A percentile compares a stretch with the other conserved stretches of the same genome.
phyloP scores from a whole-genome alignment of 805 yeast species.

The Candida dajiaensis region DNA sequence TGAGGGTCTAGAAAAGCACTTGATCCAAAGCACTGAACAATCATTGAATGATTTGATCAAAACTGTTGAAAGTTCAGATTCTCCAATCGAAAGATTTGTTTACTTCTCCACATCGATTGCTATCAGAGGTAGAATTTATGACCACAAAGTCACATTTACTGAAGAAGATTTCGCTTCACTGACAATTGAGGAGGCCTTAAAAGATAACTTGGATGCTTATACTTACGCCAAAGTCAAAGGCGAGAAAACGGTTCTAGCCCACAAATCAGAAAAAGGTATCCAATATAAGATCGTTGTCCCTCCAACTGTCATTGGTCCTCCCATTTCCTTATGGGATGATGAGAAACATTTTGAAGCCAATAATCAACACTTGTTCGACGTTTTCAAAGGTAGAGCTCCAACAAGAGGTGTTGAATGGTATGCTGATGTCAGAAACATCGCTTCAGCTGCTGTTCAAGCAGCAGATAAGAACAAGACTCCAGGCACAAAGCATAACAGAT shows the following conservation, averaged over 20 bases:
- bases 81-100: constrained; percentile 8
- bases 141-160: constrained; percentile 1
- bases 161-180: constrained; percentile 2
- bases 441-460: constrained; percentile 6
- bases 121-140: constrained; percentile 4
- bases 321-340: constrained; percentile 1
- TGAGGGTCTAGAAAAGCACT: constrained; percentile 1
- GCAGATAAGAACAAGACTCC: constrained; percentile 4
- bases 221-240: constrained; percentile 9
- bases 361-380: background rate
- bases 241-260: constrained; percentile 1
- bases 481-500: constrained; percentile 4
- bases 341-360: constrained; percentile 1
- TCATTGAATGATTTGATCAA: constrained; percentile 2
- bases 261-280: constrained; percentile 2
- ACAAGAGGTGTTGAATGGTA: constrained; percentile 6
- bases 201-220: constrained; percentile 1
- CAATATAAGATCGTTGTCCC: constrained; percentile 9
- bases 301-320: constrained; percentile 9
- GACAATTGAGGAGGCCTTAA: background rate
- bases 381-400: constrained; percentile 2
- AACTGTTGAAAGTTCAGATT: constrained; percentile 1
- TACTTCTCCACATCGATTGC: constrained; percentile 9
- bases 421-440: constrained; percentile 9
- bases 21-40: constrained; percentile 3